These are phyloP conservation scores for Magnaporthiopsis rhizophila DNA, from an alignment of 2,329 filamentous ascomycete genomes.

Conservation along the genomic window DNA sequence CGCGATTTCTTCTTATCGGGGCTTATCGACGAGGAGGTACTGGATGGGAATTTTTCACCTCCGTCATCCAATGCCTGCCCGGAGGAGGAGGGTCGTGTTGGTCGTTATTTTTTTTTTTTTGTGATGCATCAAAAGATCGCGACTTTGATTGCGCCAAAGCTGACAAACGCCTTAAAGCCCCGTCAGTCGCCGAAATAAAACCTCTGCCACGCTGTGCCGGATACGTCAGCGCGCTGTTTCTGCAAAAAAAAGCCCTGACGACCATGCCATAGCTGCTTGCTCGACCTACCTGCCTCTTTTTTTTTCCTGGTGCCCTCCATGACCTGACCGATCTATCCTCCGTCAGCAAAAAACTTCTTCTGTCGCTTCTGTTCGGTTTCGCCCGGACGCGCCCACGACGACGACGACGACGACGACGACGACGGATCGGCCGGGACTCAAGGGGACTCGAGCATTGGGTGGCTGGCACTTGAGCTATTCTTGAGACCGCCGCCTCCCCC, in stretches of 20 bases:
- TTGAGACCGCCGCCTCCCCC: not conserved
- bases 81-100: not conserved
- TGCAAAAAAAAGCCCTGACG: not conserved
- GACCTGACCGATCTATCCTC: not conserved
- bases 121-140: not conserved
- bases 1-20: not conserved
- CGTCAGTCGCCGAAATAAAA: not conserved
- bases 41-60: not conserved
- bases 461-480: not conserved
- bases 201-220: not conserved
- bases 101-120: not conserved
- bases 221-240: not conserved
- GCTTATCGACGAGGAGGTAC: not conserved
- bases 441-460: not conserved
- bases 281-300: not conserved
- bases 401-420: no score
- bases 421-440: no score
- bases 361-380: not conserved
- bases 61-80: not conserved
- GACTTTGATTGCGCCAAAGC: not conserved
- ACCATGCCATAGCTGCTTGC: not conserved
- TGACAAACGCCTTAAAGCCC: not conserved
- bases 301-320: not conserved
- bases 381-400: no score
- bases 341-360: not conserved